phyloP scores from a whole-genome alignment of 306 rosid genomes.

The Comarum palustre region DNA sequence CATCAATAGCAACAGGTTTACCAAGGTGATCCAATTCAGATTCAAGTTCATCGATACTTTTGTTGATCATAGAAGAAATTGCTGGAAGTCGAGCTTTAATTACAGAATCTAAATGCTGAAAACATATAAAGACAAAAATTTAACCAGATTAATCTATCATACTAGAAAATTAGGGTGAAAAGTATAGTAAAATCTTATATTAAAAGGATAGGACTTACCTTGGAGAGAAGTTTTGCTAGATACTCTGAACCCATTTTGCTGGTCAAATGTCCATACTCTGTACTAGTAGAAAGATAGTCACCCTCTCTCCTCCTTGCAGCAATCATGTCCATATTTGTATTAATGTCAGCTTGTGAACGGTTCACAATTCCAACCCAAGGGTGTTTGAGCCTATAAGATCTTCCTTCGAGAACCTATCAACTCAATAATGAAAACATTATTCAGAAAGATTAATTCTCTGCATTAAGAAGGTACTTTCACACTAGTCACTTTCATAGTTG shows the following conservation, averaged over 20 bases:
- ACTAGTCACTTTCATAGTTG: neutral
- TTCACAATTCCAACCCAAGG: conserved; percentile 62
- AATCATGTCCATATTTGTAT: conserved; percentile 44
- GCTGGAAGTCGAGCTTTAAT: conserved; percentile 49
- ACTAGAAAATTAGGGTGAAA: neutral
- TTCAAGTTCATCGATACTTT: conserved; percentile 43
- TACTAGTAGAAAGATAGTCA: conserved; percentile 40
- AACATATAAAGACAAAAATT: conserved; percentile 17
- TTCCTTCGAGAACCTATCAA: conserved; percentile 52
- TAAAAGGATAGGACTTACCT: conserved; percentile 29
- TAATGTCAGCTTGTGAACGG: conserved; percentile 55
- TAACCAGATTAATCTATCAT: neutral
- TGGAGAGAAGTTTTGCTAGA: conserved; percentile 52
- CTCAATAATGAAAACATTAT: conserved; percentile 5
- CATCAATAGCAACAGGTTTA: conserved; percentile 43
- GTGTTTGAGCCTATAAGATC: conserved; percentile 44
- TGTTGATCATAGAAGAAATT: conserved; percentile 36
- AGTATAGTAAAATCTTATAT: neutral
- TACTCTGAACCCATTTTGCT: conserved; percentile 50
- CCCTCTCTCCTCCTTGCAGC: conserved; percentile 43
- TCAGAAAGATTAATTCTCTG: neutral
- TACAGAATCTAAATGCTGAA: conserved; percentile 50
- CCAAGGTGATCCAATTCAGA: conserved; percentile 43
- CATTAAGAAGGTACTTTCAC: neutral
- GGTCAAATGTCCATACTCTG: conserved; percentile 42